A percentile compares a stretch with the other conserved stretches of the same genome.
phyloP scores from a whole-genome alignment of 2,329 filamentous ascomycete species.

The Fonsecaea pedrosoi region DNA sequence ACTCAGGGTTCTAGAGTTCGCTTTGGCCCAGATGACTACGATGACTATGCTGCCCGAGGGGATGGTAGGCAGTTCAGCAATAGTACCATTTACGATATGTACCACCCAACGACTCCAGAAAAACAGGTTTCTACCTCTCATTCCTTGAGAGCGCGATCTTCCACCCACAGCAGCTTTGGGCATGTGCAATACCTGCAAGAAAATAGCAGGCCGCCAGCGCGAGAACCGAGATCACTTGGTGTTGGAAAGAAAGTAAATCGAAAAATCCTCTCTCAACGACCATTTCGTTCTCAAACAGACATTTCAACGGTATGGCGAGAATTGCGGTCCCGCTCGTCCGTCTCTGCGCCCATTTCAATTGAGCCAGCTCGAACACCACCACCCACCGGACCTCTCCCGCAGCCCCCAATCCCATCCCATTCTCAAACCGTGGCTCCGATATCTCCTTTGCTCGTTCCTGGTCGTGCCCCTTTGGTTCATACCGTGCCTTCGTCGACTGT shows the following conservation, averaged over 20 bases:
- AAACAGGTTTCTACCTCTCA: conserved; percentile 27
- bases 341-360: conserved; percentile 12
- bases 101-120: conserved; percentile 23
- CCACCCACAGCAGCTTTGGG: conserved; percentile 22
- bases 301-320: not conserved
- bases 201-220: conserved; percentile 27
- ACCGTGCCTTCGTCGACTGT: conserved; percentile 19
- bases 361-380: conserved; percentile 12
- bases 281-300: conserved; percentile 11
- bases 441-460: conserved; percentile 14
- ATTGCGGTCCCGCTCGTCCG: conserved; percentile 15
- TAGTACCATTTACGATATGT: conserved; percentile 34
- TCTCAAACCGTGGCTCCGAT: conserved; percentile 18
- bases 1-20: conserved; percentile 29
- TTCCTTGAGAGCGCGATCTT: conserved; percentile 21
- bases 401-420: conserved; percentile 9
- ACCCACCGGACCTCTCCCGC: conserved; percentile 12
- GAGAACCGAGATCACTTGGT: conserved; percentile 21
- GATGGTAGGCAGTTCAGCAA: conserved; percentile 26
- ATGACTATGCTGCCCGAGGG: conserved; percentile 10
- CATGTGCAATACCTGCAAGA: conserved; percentile 32
- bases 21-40: conserved; percentile 34
- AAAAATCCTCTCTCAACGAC: conserved; percentile 11
- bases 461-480: conserved; percentile 11
- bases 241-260: conserved; percentile 1